Conservation (phyloP, 140 eudicot species). For the Anethum foeniculum region DNA sequence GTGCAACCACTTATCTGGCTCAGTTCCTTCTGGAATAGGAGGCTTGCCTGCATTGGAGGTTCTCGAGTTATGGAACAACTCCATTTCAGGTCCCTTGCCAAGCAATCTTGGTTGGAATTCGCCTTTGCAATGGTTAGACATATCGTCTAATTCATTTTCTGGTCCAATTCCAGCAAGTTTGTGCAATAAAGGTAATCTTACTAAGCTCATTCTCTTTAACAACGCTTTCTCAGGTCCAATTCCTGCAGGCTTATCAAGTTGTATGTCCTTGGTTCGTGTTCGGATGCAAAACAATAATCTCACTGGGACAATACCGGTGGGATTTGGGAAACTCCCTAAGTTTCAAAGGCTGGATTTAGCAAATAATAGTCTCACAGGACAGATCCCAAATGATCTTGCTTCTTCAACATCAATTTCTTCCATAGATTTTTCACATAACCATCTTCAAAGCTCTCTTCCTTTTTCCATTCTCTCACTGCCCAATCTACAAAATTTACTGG, state of each 20-base stretch:
- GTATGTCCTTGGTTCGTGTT: conserved; percentile 62
- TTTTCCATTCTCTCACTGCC: conserved; percentile 65
- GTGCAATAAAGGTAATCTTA: conserved; percentile 66
- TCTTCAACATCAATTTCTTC: conserved; percentile 64
- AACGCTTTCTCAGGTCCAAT: conserved; percentile 66
- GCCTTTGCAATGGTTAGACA: conserved; percentile 76
- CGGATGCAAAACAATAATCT: conserved; percentile 75
- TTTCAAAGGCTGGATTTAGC: conserved; percentile 82
- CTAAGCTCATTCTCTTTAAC: conserved; percentile 73
- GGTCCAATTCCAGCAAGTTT: conserved; percentile 58
- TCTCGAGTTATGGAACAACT: conserved; percentile 84
- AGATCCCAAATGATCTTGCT: conserved; percentile 66
- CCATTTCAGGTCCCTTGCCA: conserved; percentile 66
- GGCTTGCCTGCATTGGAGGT: conserved; percentile 43
- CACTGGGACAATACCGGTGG: conserved; percentile 67
- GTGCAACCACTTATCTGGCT: conserved; percentile 55
- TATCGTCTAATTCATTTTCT: conserved; percentile 69
- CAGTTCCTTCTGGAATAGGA: conserved; percentile 44
- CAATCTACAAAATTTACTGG: conserved; percentile 62
- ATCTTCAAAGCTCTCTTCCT: conserved; percentile 58
- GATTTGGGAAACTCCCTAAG: conserved; percentile 61
- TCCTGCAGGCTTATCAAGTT: conserved; percentile 48
- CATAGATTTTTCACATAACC: conserved; percentile 66
- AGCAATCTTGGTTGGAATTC: conserved; percentile 56
- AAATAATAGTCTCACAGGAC: conserved; percentile 70